Evolutionary conservation across 2,329 filamentous ascomycete genomes (phyloP), one percentile per base, ranked within the genome.

Genomic region (Thelonectria discophora): DNA sequence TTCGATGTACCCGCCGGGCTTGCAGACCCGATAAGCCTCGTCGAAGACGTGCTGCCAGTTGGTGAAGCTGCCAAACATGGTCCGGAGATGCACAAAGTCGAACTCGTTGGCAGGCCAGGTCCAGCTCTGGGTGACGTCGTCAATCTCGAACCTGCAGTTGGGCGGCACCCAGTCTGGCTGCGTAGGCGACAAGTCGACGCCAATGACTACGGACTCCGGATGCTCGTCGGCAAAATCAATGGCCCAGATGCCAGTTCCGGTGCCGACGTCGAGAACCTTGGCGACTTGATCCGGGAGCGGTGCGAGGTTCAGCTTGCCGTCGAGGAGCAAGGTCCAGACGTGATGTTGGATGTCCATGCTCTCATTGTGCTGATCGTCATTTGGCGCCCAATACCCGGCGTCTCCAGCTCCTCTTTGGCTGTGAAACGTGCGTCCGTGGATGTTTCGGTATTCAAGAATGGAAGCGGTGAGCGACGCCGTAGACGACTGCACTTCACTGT

Each of bases 161-260:
- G 62, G 53, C 7, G 62, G 59, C 1, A 53, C 27, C 55, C 47
- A 55, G 3, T 49, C 46, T 0, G 55, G 54, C 21, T 64, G 62
- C 7, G 39, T 64, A 13, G 59, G 62, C 13, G 53, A 58, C 17
- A 64, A n/a, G 42, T 64, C 62, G 3, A 50, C 49, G 6, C 62
- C 62, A 2, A 62, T 12, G 2, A 64, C 59, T 8, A 3, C n/a
- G 2, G 62, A 32, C 20, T 58, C 46, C 1, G 62, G 58, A 24
- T 59, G 51, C n/a, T 64, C 48, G 21, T 55, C 55, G 5, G 54
- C 62, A 42, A 64, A 62, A 18, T 64, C 62, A 13, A 64, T 62
- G 15, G 62, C 62, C 59, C 55, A 64, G 65, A 69, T 58, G 18
- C 61, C 58, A 13, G 61, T 64, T 15, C 61, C 61, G 2, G 61